Evolutionary conservation across 805 yeast genomes (phyloP).

Genomic region (Maudiozyma barnettii): DNA sequence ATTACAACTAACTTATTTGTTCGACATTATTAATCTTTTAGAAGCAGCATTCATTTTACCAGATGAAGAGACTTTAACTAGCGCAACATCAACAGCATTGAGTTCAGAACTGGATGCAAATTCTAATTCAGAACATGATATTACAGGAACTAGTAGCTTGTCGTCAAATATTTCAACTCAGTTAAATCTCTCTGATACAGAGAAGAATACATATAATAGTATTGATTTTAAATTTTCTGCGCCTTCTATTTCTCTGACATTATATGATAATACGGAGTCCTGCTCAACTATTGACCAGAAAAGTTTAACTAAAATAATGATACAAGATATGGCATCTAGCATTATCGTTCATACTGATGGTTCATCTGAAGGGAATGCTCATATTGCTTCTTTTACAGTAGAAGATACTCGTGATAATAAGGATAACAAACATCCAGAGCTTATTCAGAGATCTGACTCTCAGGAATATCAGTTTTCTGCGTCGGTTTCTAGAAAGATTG

Average conservation of each 20-base stretch:
- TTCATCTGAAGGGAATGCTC: slow-evolving; percentile 49
- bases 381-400: slow-evolving; percentile 64
- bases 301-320: slow-evolving; percentile 46
- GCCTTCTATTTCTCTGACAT: slow-evolving; percentile 54
- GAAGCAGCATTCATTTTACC: slow-evolving; percentile 29
- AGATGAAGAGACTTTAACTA: not conserved
- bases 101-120: not conserved
- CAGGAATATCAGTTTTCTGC: slow-evolving; percentile 66
- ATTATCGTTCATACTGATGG: slow-evolving; percentile 46
- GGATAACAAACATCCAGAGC: slow-evolving; percentile 65
- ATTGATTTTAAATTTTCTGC: slow-evolving; percentile 42
- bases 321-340: slow-evolving; percentile 47
- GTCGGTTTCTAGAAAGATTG: slow-evolving; percentile 37
- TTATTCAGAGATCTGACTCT: slow-evolving; percentile 61
- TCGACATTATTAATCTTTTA: slow-evolving; percentile 46
- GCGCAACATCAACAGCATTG: not conserved
- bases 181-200: not conserved
- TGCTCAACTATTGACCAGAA: slow-evolving; percentile 30
- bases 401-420: slow-evolving; percentile 58
- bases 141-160: not conserved
- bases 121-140: not conserved
- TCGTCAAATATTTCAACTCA: not conserved
- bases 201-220: slow-evolving; percentile 2
- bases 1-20: slow-evolving; percentile 51
- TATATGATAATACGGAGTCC: slow-evolving; percentile 44